These are phyloP conservation scores for Lophiostoma macrostomum DNA, from an alignment of 495 filamentous ascomycete genomes.

Conservation along the genomic window DNA sequence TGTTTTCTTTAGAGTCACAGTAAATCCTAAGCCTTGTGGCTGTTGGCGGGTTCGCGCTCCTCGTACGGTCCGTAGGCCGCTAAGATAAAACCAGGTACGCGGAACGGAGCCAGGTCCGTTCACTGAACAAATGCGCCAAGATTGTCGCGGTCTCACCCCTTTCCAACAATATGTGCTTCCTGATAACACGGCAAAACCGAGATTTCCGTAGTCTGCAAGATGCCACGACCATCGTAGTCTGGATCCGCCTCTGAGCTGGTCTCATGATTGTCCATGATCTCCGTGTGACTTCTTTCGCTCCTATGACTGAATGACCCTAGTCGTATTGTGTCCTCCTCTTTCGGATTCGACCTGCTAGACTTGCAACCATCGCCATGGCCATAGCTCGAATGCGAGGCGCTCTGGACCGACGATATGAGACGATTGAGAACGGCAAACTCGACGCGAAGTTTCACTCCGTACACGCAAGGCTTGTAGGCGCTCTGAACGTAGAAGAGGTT, in stretches of 20 bases:
- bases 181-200: too few relatives aligned
- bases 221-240: neutral
- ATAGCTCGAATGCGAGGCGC: neutral
- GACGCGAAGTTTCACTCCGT: conserved; percentile 31
- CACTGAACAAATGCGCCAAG: too few relatives aligned
- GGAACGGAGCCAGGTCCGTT: too few relatives aligned
- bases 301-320: neutral
- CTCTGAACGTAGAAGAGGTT: conserved; percentile 19
- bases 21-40: too few relatives aligned
- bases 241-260: too few relatives aligned
- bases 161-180: too few relatives aligned
- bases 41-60: too few relatives aligned
- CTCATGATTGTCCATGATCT: neutral
- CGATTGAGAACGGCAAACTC: conserved; percentile 30
- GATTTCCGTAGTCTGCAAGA: conserved; percentile 8
- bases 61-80: too few relatives aligned
- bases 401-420: conserved; percentile 13
- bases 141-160: too few relatives aligned
- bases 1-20: too few relatives aligned
- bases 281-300: neutral
- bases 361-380: neutral
- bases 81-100: too few relatives aligned
- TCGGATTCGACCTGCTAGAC: neutral
- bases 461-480: conserved; percentile 28
- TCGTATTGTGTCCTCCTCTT: neutral